A percentile compares a stretch with the other conserved stretches of the same genome.
Evolutionary conservation across 2,329 filamentous ascomycete species (phyloP).

Genomic region (Colletotrichum sp.): DNA sequence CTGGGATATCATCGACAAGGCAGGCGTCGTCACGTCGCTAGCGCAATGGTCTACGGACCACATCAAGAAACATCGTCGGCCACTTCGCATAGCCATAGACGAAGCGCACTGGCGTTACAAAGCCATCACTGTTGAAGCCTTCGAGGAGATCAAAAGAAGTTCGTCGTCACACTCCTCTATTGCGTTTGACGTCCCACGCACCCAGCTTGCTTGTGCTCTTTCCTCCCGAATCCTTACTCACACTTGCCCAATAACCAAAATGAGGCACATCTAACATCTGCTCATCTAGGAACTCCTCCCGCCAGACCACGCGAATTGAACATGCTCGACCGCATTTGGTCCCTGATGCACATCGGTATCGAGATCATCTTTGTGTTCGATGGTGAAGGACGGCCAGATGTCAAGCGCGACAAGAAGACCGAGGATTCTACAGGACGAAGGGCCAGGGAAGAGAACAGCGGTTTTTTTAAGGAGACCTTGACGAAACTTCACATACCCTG

Average conservation of each 20-base stretch:
- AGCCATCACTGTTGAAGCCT: not conserved
- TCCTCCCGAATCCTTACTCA: fast-evolving
- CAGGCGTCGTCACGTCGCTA: not conserved
- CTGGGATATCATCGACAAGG: not conserved
- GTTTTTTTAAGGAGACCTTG: constrained; percentile 38
- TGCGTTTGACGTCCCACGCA: not conserved
- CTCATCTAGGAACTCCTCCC: not conserved
- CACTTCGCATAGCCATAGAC: not conserved
- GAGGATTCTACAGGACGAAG: not conserved
- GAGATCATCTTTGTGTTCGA: constrained; percentile 61
- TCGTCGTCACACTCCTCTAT: not conserved
- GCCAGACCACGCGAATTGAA: not conserved
- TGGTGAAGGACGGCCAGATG: constrained; percentile 42
- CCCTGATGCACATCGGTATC: constrained; percentile 53
- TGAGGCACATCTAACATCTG: not conserved
- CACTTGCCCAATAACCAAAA: not conserved
- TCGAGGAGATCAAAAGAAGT: not conserved
- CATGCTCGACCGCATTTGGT: constrained; percentile 13
- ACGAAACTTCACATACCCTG: constrained; percentile 43
- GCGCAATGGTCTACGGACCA: not conserved
- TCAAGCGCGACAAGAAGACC: not conserved
- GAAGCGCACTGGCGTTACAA: not conserved
- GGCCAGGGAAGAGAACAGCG: not conserved
- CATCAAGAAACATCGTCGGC: not conserved
- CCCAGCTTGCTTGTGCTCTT: not conserved